Base-by-base conservation (phyloP, 139 green algal genomes). In the Gonium pectorale region DNA sequence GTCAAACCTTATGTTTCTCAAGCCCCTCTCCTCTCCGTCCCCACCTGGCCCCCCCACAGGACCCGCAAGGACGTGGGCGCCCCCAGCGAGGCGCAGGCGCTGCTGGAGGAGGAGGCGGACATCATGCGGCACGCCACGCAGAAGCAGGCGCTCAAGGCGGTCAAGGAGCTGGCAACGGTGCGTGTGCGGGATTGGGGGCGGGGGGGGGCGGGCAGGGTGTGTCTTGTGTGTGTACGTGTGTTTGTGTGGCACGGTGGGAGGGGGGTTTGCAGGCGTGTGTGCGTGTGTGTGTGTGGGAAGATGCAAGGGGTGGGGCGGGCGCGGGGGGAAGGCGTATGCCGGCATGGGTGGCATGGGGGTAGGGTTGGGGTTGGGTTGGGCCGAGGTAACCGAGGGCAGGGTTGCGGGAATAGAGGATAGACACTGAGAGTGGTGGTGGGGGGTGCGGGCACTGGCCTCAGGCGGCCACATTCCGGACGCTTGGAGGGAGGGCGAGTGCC, bases 141-240 rank as follows among this genome's bases (percentile, higher is more conserved):
- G 80, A 96, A 95, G 83, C 91, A 94, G 79, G 96, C 97, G 62
- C 94, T 99, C 29, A 97, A 97, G 88, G 94, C 91, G 26, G 97
- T 96, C 44, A 94, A 97, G 89, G 97, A 99, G 91, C 91, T 99
- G 78, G 97, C 97, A 2, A 93, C 94, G 91, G 95, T 94, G 67
- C 13, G 85, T 40, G 5, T 4, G 26, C 3, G 59, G 62, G 9
- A 83, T 72, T 51, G 37, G 37, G 2, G 33, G 3, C n/a, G 9
- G 31, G 24, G 59, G n/a, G 22, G 67, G 31, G 67, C n/a, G 33
- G n/a, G 51, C 4, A 31, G 67, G n/a, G 24, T 35, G 37, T 64
- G 49, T 13, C 49, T 26, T n/a, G n/a, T n/a, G n/a, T n/a, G n/a
- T n/a, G n/a, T n/a, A n/a, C n/a, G n/a, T n/a, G n/a, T n/a, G n/a